phyloP scores from a whole-genome alignment of 2,329 filamentous ascomycete genomes.

The Diplodia mutila region DNA sequence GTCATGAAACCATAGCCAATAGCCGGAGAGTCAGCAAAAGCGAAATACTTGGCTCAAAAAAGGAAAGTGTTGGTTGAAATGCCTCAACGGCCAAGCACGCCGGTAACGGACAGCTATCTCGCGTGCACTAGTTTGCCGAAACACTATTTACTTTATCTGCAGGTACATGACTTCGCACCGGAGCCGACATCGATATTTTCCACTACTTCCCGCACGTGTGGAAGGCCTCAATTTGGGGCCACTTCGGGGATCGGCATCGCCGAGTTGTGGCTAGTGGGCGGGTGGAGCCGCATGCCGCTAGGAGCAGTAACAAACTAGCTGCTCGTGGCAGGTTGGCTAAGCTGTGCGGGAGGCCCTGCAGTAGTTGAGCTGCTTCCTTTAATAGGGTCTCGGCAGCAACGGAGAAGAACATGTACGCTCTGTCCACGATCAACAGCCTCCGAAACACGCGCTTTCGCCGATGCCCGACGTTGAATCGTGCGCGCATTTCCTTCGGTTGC shows the following conservation, averaged over 20 bases:
- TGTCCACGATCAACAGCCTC: not conserved
- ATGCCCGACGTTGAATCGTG: not conserved
- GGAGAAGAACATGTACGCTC: not conserved
- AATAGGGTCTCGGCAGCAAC: not conserved
- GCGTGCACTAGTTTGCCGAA: not conserved
- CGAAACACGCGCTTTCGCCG: not conserved
- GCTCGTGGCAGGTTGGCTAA: not conserved
- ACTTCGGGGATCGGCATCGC: not conserved
- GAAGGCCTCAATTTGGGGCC: not conserved
- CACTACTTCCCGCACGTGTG: conserved; percentile 4
- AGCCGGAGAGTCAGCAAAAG: not conserved
- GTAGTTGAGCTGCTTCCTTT: not conserved
- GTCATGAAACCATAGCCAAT: not conserved
- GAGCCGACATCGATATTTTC: not conserved
- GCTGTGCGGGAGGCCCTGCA: not conserved
- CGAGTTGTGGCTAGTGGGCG: not conserved
- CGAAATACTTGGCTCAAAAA: too few species aligned
- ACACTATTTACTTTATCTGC: not conserved
- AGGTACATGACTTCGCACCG: not conserved
- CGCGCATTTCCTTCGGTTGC: not conserved
- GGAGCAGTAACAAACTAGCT: not conserved
- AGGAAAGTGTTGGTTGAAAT: not conserved
- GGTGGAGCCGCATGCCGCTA: not conserved
- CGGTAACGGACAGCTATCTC: not conserved
- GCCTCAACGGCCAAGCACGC: not conserved